Conservation (phyloP, 2,329 filamentous ascomycete species). For the Diaporthe sp. region DNA sequence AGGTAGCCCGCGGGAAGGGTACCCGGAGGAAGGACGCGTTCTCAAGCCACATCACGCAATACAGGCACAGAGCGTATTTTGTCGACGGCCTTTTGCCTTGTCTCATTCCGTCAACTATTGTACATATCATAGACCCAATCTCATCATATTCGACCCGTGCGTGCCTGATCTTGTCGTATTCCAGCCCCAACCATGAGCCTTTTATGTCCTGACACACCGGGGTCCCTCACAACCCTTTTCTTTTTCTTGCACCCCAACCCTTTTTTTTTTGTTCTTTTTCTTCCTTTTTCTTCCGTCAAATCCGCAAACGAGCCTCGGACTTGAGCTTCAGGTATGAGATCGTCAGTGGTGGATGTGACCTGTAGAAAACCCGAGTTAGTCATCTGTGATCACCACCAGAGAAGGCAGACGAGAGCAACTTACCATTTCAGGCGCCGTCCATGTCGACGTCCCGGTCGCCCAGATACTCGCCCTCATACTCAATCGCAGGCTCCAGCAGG, state of each 20-base stretch:
- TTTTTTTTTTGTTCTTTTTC: background rate
- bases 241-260: too few relatives aligned
- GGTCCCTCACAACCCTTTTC: background rate
- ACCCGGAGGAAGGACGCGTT: background rate
- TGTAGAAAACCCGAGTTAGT: background rate
- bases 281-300: background rate
- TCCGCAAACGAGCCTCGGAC: background rate
- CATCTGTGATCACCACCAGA: background rate
- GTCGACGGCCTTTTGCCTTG: background rate
- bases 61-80: too few relatives aligned
- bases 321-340: too few relatives aligned
- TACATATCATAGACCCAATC: background rate
- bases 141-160: background rate
- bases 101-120: background rate
- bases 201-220: background rate
- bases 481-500: background rate
- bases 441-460: background rate
- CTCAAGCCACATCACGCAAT: slow-evolving; percentile 7
- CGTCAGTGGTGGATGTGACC: background rate
- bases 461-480: background rate
- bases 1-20: background rate
- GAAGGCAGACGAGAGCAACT: background rate
- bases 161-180: background rate
- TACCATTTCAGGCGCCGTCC: background rate
- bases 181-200: background rate